Conservation (phyloP, 371 early-diverging fungal genomes). For the Conidiobolus incongruus region DNA sequence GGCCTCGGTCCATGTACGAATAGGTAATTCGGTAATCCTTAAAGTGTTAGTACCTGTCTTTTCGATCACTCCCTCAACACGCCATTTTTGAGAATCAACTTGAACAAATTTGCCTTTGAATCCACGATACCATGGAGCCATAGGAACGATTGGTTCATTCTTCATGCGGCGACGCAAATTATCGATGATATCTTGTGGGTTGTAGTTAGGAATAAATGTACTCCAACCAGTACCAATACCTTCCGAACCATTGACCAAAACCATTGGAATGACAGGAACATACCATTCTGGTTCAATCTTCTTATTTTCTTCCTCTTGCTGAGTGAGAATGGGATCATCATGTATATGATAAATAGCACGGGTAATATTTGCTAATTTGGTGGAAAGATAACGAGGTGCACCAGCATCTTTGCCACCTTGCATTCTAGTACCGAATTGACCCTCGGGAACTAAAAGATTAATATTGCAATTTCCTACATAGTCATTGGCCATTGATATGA, state of each 20-base stretch:
- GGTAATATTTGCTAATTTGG: slow-evolving; percentile 55
- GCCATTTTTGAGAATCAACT: slow-evolving; percentile 31
- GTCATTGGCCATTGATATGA: slow-evolving; percentile 94
- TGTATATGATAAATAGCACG: slow-evolving; percentile 63
- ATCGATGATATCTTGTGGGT: slow-evolving; percentile 82
- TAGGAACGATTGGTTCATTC: slow-evolving; percentile 40
- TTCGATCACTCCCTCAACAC: slow-evolving; percentile 45
- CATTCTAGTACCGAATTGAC: slow-evolving; percentile 95
- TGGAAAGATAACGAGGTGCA: slow-evolving; percentile 94
- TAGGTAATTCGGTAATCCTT: slow-evolving; percentile 87
- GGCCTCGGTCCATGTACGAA: slow-evolving; percentile 84
- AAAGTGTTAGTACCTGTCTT: slow-evolving; percentile 51
- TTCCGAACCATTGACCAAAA: slow-evolving; percentile 93
- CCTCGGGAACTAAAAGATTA: slow-evolving; percentile 74
- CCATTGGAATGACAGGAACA: slow-evolving; percentile 92
- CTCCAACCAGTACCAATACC: slow-evolving; percentile 99
- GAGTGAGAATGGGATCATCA: slow-evolving; percentile 80
- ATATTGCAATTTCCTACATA: slow-evolving; percentile 98
- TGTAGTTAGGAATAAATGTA: slow-evolving; percentile 62
- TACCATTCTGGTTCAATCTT: slow-evolving; percentile 92
- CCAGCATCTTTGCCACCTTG: slow-evolving; percentile 98
- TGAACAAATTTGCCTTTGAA: slow-evolving; percentile 32
- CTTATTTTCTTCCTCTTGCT: slow-evolving; percentile 87
- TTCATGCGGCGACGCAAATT: slow-evolving; percentile 77
- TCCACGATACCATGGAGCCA: slow-evolving; percentile 95